A percentile compares a stretch with the other conserved stretches of the same genome.
Evolutionary conservation across 2,329 filamentous ascomycete genomes (phyloP).

Genomic region (Cladophialophora exuberans): DNA sequence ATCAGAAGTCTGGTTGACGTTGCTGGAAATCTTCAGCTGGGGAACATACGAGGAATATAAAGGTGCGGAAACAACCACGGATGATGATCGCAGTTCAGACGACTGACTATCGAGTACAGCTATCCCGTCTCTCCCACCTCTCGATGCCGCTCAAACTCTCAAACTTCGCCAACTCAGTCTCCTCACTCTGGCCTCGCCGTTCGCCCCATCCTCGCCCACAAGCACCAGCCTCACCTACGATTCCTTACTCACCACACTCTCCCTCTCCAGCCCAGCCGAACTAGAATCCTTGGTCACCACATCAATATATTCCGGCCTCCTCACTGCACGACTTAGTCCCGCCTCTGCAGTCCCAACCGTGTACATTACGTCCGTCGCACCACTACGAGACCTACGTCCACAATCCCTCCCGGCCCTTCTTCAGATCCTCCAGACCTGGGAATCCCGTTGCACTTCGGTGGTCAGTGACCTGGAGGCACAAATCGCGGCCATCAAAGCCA

Average conservation of each 20-base stretch:
- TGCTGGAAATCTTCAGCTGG: slow-evolving; percentile 89
- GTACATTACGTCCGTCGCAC: slow-evolving; percentile 76
- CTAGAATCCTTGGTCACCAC: slow-evolving; percentile 86
- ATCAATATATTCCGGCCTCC: slow-evolving; percentile 82
- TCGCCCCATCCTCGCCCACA: slow-evolving; percentile 19
- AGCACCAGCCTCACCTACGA: slow-evolving; percentile 72
- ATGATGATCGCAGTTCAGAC: background rate
- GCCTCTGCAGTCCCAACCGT: slow-evolving; percentile 77
- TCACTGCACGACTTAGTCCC: slow-evolving; percentile 84
- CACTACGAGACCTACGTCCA: slow-evolving; percentile 82
- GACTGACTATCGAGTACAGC: slow-evolving; percentile 37
- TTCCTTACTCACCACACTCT: slow-evolving; percentile 67
- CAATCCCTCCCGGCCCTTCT: slow-evolving; percentile 72
- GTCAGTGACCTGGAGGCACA: slow-evolving; percentile 76
- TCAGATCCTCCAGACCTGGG: slow-evolving; percentile 72
- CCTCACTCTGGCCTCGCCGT: slow-evolving; percentile 70
- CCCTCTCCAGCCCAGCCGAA: slow-evolving; percentile 66
- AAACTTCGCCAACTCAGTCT: slow-evolving; percentile 93
- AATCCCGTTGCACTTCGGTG: slow-evolving; percentile 73
- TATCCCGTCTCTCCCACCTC: slow-evolving; percentile 65
- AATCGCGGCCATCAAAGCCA: slow-evolving; percentile 66
- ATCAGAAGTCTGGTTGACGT: slow-evolving; percentile 61
- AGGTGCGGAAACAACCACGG: slow-evolving; percentile 43
- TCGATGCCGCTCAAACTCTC: slow-evolving; percentile 72
- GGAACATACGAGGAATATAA: slow-evolving; percentile 84